Base-by-base conservation (phyloP, 345 rosid genomes). In the Heritiera littoralis region DNA sequence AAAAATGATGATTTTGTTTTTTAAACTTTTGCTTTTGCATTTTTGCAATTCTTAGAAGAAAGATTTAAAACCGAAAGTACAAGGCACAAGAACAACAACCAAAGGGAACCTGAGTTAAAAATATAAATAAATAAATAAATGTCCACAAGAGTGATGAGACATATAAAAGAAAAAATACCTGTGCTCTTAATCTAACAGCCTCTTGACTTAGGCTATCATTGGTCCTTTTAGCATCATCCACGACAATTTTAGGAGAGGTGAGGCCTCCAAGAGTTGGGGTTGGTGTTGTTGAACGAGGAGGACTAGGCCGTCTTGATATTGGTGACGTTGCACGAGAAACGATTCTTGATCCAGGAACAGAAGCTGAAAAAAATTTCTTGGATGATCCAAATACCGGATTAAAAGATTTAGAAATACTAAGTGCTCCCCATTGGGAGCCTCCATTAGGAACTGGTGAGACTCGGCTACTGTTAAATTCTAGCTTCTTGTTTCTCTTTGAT, bases 281-380 rank as follows among this genome's bases (percentile, higher is more conserved):
- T 49, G 99, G 99, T 30, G 99, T 96, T 32, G 99, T 92, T 81
- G 99, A 94, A 77, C 99, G 95, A 64, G 99, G 98, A 68, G 98
- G 99, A 79, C 98, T 96, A 23, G 92, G 86, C 52, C 95, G 92
- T 82, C 99, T 92, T 67, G 95, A 96, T 86, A 94, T 92, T 67
- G 99, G 99, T 40, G 99, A 96, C 80, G 98, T 92, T 88, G 98
- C 98, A 75, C 99, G 97, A 77, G 99, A 96, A 66, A 90, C 97
- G 80, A 96, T 94, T 89, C 99, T 86, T 59, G 99, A 96, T 76
- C 99, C 99, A 82, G 99, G 99, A 87, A 96, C 98, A 79, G 99
- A 96, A 77, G 98, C 99, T 49, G 99, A 96, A 88, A 94, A 96
- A 81, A 92, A 89, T 80, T 94, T 96, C 87, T 96, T 96, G 60